Evolutionary conservation across 208 protist genomes (phyloP), one percentile per base, ranked within the genome.

Genomic region (Tritrichomonas musculus): DNA sequence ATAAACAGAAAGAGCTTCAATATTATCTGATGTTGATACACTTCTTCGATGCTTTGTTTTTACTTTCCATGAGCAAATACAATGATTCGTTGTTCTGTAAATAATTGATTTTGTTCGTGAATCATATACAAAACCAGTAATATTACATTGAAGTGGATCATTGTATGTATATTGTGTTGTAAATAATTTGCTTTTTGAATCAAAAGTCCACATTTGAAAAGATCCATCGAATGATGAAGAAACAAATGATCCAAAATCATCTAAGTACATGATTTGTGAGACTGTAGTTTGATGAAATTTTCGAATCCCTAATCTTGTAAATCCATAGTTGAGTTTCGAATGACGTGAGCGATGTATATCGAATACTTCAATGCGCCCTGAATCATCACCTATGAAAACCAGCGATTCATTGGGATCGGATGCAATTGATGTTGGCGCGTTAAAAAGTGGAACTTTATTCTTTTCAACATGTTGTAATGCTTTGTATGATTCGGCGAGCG

Each of bases 361-460:
- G 41, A 82, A 82, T 30, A 82, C 73, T 50, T 82, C 73, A 30
- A 82, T 50, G 33, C 41, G 33, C 5, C 73, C 73, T 44, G 33
- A 20, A 47, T 82, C 33, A 39, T 82, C 73, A 82, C 73, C 73
- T 17, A 82, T 82, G 73, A 50, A 82, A 17, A 82, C 4, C 13
- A 47, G 30, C 39, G 73, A 20, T 27, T 82, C 27, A n/a, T 50
- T 39, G 17, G 73, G 73, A 4, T 47, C 13, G 30, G 73, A 47
- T 20, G 33, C 73, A 20, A 82, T 82, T 47, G 73, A 30, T n/a
- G 73, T 82, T 50, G 73, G 73, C 1, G 73, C 41, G 41, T 82
- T 82, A 30, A 82, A 82, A 27, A 82, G n/a, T 50, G 73, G 73
- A 47, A 82, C 41, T 82, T 39, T 82, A 47, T 39, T 82, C 50